Evolutionary conservation across 139 green algal species (phyloP).

Genomic region (Coelastrella sp.): DNA sequence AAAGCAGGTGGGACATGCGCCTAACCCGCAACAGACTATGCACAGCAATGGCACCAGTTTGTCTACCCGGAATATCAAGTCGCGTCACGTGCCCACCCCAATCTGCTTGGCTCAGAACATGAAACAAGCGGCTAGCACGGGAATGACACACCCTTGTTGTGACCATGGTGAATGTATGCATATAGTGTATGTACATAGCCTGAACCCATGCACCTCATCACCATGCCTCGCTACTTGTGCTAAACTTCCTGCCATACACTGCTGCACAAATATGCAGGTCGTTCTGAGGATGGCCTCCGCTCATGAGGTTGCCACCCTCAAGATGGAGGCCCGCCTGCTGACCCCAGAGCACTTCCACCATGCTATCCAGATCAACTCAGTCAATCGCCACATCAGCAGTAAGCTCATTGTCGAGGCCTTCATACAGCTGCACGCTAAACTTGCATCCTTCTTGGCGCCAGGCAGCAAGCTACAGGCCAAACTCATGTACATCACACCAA

Average conservation of each 20-base stretch:
- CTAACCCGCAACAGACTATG: too few relatives aligned
- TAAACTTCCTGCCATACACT: background rate
- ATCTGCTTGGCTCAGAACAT: too few relatives aligned
- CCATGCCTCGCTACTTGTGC: too few relatives aligned
- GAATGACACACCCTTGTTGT: background rate
- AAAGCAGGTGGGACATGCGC: background rate
- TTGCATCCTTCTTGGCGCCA: background rate
- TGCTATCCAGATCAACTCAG: background rate
- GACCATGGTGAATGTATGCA: background rate
- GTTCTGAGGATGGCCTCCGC: background rate
- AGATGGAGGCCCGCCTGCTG: background rate
- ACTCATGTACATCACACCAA: background rate
- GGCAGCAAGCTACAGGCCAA: background rate
- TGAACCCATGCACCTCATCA: too few relatives aligned
- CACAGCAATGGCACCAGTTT: background rate
- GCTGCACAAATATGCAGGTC: background rate
- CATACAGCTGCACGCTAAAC: background rate
- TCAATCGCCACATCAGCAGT: background rate
- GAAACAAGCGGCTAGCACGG: background rate
- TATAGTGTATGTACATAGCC: background rate
- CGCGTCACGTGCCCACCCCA: background rate
- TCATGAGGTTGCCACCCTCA: background rate
- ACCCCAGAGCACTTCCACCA: background rate
- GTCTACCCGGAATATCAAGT: background rate
- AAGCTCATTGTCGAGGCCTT: background rate